These are phyloP conservation scores for Chlorella sp. DNA, from an alignment of 139 green algal species.

Conservation along the genomic window DNA sequence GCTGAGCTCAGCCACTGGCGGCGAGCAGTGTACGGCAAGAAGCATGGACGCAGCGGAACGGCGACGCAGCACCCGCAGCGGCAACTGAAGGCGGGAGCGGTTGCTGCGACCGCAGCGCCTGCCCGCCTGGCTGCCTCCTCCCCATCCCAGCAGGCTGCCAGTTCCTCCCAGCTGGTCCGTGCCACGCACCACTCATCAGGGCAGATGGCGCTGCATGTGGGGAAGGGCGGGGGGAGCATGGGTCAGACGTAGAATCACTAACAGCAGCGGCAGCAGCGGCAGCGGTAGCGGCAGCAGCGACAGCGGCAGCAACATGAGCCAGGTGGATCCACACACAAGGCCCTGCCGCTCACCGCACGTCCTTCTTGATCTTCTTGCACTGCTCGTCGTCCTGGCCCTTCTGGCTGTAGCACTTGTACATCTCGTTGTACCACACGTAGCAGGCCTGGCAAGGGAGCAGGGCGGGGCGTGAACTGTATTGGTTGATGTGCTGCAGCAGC, in stretches of 20 bases:
- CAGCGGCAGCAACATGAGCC: not conserved
- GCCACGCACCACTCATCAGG: conserved; percentile 9
- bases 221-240: not conserved
- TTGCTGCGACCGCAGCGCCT: no score
- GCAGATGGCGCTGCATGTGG: conserved; percentile 16
- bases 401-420: conserved; percentile 32
- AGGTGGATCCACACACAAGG: no score
- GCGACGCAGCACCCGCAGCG: not conserved
- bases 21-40: no score
- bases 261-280: not conserved
- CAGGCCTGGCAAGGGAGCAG: conserved; percentile 6
- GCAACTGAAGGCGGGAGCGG: not conserved
- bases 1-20: no score
- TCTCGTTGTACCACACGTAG: conserved; percentile 40
- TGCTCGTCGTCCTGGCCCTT: conserved; percentile 30
- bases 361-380: conserved; percentile 21
- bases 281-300: not conserved
- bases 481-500: not conserved
- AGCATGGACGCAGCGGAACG: not conserved
- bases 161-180: not conserved
- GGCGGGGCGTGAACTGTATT: no score
- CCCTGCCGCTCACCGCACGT: conserved; percentile 8
- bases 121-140: no score
- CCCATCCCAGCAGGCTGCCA: not conserved
- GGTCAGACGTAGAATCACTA: not conserved